These are phyloP conservation scores for Torulaspora indica DNA, from an alignment of 805 yeast species.

Conservation along the genomic window DNA sequence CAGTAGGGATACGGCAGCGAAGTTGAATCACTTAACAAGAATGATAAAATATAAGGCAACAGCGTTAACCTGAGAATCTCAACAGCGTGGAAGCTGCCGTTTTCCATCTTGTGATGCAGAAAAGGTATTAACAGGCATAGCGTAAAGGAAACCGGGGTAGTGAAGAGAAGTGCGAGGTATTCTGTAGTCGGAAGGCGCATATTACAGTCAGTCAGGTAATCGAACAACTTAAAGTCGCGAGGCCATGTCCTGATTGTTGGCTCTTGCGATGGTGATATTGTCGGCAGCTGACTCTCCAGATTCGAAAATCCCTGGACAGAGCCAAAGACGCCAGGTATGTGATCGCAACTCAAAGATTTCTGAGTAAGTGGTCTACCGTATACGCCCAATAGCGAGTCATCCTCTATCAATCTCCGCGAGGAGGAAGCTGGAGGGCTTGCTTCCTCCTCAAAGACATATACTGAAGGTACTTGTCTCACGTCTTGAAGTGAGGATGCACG, in stretches of 20 bases:
- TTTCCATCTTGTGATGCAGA: constrained; percentile 3
- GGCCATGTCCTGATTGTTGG: constrained; percentile 10
- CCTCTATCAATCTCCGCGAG: not conserved
- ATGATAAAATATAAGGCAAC: constrained; percentile 7
- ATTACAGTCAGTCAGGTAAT: constrained; percentile 11
- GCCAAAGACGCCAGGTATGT: constrained; percentile 13
- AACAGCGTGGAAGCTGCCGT: constrained; percentile 4
- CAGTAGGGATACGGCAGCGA: constrained; percentile 2
- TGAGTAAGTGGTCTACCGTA: constrained; percentile 12
- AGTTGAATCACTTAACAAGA: constrained; percentile 6
- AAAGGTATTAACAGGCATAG: constrained; percentile 21
- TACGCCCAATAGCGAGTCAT: constrained; percentile 5
- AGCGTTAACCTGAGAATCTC: constrained; percentile 15
- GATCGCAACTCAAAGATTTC: constrained; percentile 22
- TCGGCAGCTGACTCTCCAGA: not conserved
- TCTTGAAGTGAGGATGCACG: constrained; percentile 19
- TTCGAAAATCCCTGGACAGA: not conserved
- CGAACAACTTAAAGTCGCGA: constrained; percentile 12
- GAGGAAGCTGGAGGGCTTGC: constrained; percentile 6
- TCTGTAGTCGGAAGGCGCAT: constrained; percentile 16
- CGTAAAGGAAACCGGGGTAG: constrained; percentile 23
- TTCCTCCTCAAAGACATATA: constrained; percentile 6
- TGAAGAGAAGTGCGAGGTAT: constrained; percentile 18
- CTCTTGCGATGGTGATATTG: not conserved
- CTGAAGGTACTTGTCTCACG: constrained; percentile 4